Conservation (phyloP, 169 alveolate genomes). For the Toxoplasma gondii region DNA sequence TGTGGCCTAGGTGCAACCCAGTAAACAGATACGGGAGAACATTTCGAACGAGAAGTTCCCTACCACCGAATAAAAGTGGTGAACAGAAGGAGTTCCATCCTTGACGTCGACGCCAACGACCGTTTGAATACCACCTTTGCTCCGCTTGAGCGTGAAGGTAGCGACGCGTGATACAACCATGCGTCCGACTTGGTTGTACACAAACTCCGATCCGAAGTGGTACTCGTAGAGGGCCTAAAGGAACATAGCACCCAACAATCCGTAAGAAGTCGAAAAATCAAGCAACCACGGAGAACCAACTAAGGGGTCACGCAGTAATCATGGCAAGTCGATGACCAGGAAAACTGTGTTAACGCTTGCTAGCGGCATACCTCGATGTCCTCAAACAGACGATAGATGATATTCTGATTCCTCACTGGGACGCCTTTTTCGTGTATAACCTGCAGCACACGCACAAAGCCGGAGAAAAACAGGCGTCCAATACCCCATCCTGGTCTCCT, state of each 20-base stretch:
- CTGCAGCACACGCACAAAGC: constrained; percentile 26
- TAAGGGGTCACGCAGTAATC: too few species aligned
- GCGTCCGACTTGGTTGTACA: neutral
- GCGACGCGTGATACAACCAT: constrained; percentile 2
- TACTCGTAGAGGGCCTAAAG: neutral
- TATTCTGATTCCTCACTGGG: constrained; percentile 8
- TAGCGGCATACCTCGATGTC: constrained; percentile 43
- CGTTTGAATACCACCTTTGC: constrained; percentile 39
- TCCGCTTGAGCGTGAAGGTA: neutral
- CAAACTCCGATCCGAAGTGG: constrained; percentile 49
- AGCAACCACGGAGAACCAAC: neutral
- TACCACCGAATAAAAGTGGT: constrained; percentile 29
- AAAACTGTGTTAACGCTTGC: neutral
- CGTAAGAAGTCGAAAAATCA: neutral
- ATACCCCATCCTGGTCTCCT: too few species aligned
- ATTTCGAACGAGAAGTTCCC: neutral
- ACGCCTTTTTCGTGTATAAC: constrained; percentile 1
- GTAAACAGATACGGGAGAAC: neutral
- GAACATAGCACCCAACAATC: neutral
- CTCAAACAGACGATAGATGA: constrained; percentile 51
- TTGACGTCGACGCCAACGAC: constrained; percentile 56
- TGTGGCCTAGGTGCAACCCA: neutral
- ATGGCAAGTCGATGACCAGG: too few species aligned
- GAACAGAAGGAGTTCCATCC: constrained; percentile 23
- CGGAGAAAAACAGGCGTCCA: too few species aligned